Percentiles rank a stretch among this genome's conserved stretches.
Conservation (phyloP, 2,329 filamentous ascomycete species). For the Aspergillus quadrilineatus region DNA sequence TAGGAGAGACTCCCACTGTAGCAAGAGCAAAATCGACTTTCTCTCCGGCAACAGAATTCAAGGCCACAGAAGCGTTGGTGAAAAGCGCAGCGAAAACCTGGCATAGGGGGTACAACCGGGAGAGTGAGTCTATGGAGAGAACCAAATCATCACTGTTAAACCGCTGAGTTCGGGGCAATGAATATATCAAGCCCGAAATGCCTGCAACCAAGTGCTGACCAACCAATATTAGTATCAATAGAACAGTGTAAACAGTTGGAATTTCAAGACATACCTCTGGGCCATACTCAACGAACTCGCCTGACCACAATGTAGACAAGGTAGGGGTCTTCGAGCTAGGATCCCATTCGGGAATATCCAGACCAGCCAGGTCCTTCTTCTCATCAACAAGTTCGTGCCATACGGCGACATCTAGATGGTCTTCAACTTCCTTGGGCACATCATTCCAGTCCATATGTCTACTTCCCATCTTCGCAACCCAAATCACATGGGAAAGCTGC, state of each 20-base stretch:
- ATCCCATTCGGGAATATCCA: constrained; percentile 64
- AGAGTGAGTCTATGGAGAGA: constrained; percentile 77
- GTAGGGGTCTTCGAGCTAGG: constrained; percentile 51
- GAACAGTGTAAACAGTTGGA: background rate
- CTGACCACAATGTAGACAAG: constrained; percentile 48
- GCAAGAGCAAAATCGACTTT: constrained; percentile 71
- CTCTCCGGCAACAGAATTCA: constrained; percentile 81
- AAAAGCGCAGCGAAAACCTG: constrained; percentile 80
- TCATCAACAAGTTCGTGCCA: constrained; percentile 89
- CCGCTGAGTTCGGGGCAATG: constrained; percentile 72
- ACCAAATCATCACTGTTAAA: constrained; percentile 75
- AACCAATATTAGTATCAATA: background rate
- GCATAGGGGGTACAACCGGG: constrained; percentile 74
- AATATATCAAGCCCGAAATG: constrained; percentile 72
- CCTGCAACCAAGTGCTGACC: constrained; percentile 78
- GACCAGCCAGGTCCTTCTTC: constrained; percentile 56
- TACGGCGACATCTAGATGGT: constrained; percentile 76
- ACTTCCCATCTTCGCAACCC: constrained; percentile 89
- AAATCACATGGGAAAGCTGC: constrained; percentile 74
- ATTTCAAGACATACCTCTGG: constrained; percentile 52
- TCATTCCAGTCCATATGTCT: constrained; percentile 95
- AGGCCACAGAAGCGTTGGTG: constrained; percentile 77
- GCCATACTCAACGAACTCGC: constrained; percentile 78
- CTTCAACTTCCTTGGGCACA: constrained; percentile 72
- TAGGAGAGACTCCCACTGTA: constrained; percentile 73